Percentiles rank a stretch among this genome's conserved stretches.
These are phyloP conservation scores for Debaryomyces prosopidis DNA, from an alignment of 805 yeast species.

Conservation along the genomic window DNA sequence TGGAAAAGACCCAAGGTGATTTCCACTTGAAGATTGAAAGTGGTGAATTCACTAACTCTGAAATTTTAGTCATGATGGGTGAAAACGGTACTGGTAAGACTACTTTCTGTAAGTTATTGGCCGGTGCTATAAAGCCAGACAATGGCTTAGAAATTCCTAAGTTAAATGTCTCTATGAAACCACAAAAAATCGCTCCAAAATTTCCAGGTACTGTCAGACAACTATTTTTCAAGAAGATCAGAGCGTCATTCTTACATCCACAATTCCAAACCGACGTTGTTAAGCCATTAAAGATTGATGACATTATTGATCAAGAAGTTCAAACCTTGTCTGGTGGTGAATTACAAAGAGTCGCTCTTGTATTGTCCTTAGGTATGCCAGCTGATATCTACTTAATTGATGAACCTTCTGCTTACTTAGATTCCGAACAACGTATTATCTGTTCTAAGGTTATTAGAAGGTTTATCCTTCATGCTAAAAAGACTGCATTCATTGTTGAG, in stretches of 20 bases:
- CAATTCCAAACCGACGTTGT: conserved; percentile 98
- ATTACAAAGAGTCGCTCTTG: conserved; percentile 98
- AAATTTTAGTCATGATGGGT: conserved; percentile 98
- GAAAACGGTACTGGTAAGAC: conserved; percentile 99
- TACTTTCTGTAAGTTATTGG: conserved; percentile 91
- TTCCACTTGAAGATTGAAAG: conserved; percentile 78
- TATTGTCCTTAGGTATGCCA: conserved; percentile 86
- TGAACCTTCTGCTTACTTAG: conserved; percentile 98
- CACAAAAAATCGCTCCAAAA: conserved; percentile 98
- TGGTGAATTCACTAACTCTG: conserved; percentile 95
- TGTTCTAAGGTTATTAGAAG: conserved; percentile 98
- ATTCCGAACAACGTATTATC: conserved; percentile 98
- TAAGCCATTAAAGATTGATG: conserved; percentile 91
- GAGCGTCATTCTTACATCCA: conserved; percentile 90
- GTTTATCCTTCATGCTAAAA: conserved; percentile 92
- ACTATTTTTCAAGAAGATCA: conserved; percentile 92
- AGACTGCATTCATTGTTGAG: conserved; percentile 98
- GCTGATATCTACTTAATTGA: conserved; percentile 97
- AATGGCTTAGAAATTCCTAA: conserved; percentile 77
- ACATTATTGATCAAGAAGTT: conserved; percentile 95
- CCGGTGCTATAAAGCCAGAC: conserved; percentile 92
- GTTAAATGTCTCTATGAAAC: conserved; percentile 94
- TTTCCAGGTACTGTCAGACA: conserved; percentile 99
- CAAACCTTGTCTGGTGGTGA: conserved; percentile 99
- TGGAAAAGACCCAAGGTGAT: conserved; percentile 95